A percentile compares a stretch with the other conserved stretches of the same genome.
Evolutionary conservation across 805 yeast species (phyloP).

Genomic region (Saccharomycopsis guyanensis): DNA sequence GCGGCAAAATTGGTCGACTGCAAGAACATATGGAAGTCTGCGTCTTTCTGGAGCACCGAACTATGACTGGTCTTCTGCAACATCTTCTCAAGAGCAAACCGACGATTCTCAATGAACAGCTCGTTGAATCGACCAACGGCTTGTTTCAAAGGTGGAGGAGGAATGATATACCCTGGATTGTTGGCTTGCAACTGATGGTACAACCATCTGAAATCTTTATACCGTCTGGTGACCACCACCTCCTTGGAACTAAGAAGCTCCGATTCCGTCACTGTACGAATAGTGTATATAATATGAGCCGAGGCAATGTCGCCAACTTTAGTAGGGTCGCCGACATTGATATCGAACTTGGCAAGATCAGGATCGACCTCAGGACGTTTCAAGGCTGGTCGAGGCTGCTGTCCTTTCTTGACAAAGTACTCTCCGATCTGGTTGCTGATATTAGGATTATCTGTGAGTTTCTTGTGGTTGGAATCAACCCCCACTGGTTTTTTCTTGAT

Average conservation of each 20-base stretch:
- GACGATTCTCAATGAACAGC: slow-evolving; percentile 79
- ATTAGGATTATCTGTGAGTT: slow-evolving; percentile 15
- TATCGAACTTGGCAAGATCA: slow-evolving; percentile 37
- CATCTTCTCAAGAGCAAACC: slow-evolving; percentile 83
- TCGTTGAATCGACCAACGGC: slow-evolving; percentile 87
- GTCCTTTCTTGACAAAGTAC: slow-evolving; percentile 13
- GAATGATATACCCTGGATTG: slow-evolving; percentile 85
- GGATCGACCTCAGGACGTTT: slow-evolving; percentile 20
- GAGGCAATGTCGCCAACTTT: slow-evolving; percentile 87
- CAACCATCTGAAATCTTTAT: slow-evolving; percentile 90
- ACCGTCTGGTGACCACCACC: slow-evolving; percentile 68
- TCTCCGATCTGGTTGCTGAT: slow-evolving; percentile 19
- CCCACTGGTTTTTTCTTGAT: slow-evolving; percentile 27
- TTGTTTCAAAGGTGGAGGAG: slow-evolving; percentile 95
- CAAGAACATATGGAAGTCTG: slow-evolving; percentile 71
- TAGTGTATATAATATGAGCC: slow-evolving; percentile 82
- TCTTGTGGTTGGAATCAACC: slow-evolving; percentile 20
- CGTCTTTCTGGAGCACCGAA: slow-evolving; percentile 53
- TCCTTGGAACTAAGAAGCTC: slow-evolving; percentile 32
- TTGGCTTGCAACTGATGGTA: slow-evolving; percentile 79
- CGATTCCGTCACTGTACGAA: slow-evolving; percentile 52
- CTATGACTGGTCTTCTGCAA: slow-evolving; percentile 58
- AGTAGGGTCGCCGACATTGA: slow-evolving; percentile 81
- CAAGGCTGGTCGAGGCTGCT: slow-evolving; percentile 16
- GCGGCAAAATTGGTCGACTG: slow-evolving; percentile 61